Evolutionary conservation across 441 rosid species (phyloP).

Genomic region (Pelargonium fulgidum): DNA sequence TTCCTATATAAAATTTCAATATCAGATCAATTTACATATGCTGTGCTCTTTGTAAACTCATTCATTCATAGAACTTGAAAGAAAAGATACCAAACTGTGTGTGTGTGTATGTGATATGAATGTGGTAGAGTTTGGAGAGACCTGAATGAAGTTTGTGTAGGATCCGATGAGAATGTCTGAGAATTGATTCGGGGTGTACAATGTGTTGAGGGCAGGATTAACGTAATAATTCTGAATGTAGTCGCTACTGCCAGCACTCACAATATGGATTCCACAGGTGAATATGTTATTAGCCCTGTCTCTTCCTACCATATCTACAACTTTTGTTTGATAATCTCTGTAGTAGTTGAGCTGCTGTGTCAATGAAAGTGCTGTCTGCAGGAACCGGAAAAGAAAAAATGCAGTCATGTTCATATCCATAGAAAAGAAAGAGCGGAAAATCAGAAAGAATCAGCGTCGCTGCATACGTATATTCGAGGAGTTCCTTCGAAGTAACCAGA

Average conservation of each 20-base stretch:
- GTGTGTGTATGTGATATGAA: background rate
- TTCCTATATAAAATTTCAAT: background rate
- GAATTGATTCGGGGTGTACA: conserved; percentile 52
- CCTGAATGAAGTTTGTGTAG: conserved; percentile 80
- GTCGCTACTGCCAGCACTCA: conserved; percentile 88
- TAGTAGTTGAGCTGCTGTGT: conserved; percentile 72
- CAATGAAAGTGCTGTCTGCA: conserved; percentile 66
- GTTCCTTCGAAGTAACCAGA: conserved; percentile 78
- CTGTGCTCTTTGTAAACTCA: background rate
- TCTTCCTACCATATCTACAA: conserved; percentile 37
- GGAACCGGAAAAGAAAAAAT: conserved; percentile 17
- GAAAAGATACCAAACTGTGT: background rate
- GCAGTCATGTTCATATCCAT: conserved; percentile 12
- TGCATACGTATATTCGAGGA: conserved; percentile 55
- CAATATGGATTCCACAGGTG: conserved; percentile 62
- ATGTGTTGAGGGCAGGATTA: conserved; percentile 50
- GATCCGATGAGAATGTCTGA: conserved; percentile 59
- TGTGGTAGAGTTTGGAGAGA: conserved; percentile 16
- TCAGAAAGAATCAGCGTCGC: background rate
- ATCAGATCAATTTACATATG: background rate
- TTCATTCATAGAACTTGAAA: background rate
- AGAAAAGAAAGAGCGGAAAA: conserved; percentile 6
- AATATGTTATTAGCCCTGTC: conserved; percentile 41
- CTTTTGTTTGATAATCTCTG: conserved; percentile 58
- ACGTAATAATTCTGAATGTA: conserved; percentile 83